These are phyloP conservation scores for Persicaria tinctoria DNA, from an alignment of 148 eudicot species.

Conservation along the genomic window DNA sequence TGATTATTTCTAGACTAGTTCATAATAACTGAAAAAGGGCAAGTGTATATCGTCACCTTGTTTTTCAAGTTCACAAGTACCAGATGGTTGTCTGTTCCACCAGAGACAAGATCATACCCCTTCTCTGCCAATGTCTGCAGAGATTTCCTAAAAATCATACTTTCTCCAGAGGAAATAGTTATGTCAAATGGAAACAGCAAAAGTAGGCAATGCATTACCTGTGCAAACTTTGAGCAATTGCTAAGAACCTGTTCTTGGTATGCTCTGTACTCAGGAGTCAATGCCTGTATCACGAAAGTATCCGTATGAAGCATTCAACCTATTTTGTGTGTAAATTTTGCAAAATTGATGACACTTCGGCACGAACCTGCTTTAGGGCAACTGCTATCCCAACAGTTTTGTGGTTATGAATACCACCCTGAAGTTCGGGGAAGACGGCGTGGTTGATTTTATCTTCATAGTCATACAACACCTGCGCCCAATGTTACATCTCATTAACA, in stretches of 20 bases:
- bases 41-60: constrained; percentile 49
- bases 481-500: neutral
- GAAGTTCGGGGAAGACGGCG: constrained; percentile 99
- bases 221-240: too few species aligned
- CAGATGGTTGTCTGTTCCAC: constrained; percentile 96
- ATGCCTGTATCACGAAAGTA: too few species aligned
- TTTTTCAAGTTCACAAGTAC: constrained; percentile 86
- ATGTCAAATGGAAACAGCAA: neutral
- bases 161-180: constrained; percentile 19
- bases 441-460: constrained; percentile 91
- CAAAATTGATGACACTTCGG: neutral
- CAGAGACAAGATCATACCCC: constrained; percentile 74
- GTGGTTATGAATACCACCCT: constrained; percentile 98
- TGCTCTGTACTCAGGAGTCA: too few species aligned
- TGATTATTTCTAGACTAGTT: neutral
- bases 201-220: too few species aligned
- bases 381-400: constrained; percentile 93
- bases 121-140: too few species aligned
- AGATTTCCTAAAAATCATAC: constrained; percentile 17
- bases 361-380: constrained; percentile 81
- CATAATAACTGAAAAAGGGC: neutral
- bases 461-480: constrained; percentile 76
- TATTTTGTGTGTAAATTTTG: too few species aligned
- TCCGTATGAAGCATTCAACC: too few species aligned
- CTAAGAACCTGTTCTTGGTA: too few species aligned